A percentile compares a stretch with the other conserved stretches of the same genome.
These are phyloP conservation scores for Collybia sordida DNA, from an alignment of 768 basidiomycete species.

Conservation along the genomic window DNA sequence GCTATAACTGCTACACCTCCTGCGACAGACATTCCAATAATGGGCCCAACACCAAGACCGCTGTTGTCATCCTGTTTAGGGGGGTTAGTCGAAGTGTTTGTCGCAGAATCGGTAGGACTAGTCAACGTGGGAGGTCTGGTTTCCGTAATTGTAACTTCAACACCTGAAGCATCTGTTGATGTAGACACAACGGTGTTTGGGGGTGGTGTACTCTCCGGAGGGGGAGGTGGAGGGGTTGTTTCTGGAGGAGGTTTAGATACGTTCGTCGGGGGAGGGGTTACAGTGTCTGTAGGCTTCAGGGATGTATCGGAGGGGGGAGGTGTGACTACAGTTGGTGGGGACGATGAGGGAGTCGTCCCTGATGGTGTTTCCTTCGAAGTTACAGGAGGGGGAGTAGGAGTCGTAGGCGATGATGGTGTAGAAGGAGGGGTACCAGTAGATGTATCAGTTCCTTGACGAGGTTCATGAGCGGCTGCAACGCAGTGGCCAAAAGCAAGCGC, in stretches of 20 bases:
- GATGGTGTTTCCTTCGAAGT: constrained; percentile 12
- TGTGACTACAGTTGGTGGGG: constrained; percentile 9
- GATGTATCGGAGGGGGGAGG: constrained; percentile 11
- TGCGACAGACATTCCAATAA: constrained; percentile 78
- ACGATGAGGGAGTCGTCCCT: constrained; percentile 6
- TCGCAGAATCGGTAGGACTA: not conserved
- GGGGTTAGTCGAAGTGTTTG: not conserved
- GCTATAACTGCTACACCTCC: constrained; percentile 76
- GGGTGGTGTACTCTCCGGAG: constrained; percentile 9
- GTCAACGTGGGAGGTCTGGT: not conserved
- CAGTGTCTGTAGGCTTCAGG: constrained; percentile 1
- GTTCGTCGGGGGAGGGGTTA: not conserved
- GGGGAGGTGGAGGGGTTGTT: not conserved
- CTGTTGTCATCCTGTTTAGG: constrained; percentile 15
- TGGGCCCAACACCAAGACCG: constrained; percentile 67
- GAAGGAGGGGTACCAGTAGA: too few species aligned
- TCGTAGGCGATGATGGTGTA: constrained; percentile 10
- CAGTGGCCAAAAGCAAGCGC: constrained; percentile 18
- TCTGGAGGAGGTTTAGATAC: not conserved
- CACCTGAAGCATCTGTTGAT: not conserved
- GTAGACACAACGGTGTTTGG: not conserved
- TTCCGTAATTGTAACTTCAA: not conserved
- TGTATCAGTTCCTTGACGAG: constrained; percentile 5
- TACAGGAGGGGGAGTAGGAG: constrained; percentile 8
- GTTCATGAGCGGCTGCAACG: constrained; percentile 15